Evolutionary conservation across 176 grass and related monocot genomes (phyloP).

Genomic region (Oropetium thomaeum): DNA sequence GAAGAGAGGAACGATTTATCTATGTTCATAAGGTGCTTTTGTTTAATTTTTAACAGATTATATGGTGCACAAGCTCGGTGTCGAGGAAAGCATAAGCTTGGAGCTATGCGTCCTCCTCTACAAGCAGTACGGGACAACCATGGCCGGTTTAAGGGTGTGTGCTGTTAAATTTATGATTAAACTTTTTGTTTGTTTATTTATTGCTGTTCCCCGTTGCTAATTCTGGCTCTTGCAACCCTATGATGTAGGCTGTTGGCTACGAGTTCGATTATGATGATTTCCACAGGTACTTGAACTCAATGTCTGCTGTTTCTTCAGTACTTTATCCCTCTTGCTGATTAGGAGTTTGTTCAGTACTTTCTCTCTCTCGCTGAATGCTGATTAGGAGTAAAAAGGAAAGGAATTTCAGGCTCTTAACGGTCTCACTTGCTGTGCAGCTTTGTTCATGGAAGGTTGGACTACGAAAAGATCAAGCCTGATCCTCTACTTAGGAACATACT

Average conservation of each 20-base stretch:
- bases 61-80: slow-evolving; percentile 72
- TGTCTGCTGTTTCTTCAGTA: background rate
- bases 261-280: slow-evolving; percentile 72
- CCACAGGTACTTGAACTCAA: slow-evolving; percentile 46
- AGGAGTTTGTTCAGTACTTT: no score
- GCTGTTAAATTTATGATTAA: background rate
- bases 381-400: no score
- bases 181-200: background rate
- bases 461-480: slow-evolving; percentile 76
- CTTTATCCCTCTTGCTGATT: no score
- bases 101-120: slow-evolving; percentile 75
- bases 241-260: slow-evolving; percentile 71
- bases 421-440: slow-evolving; percentile 46
- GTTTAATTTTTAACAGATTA: slow-evolving; percentile 51
- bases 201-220: background rate
- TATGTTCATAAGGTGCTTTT: background rate
- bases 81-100: slow-evolving; percentile 54
- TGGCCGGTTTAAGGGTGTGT: slow-evolving; percentile 76
- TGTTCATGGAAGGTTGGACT: slow-evolving; percentile 80
- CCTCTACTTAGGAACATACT: slow-evolving; percentile 70
- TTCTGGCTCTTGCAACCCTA: background rate
- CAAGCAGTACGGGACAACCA: slow-evolving; percentile 94
- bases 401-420: background rate
- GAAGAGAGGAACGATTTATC: background rate
- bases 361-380: no score